phyloP scores from a whole-genome alignment of 495 filamentous ascomycete species.

The Aspergillus incahuasiensis region DNA sequence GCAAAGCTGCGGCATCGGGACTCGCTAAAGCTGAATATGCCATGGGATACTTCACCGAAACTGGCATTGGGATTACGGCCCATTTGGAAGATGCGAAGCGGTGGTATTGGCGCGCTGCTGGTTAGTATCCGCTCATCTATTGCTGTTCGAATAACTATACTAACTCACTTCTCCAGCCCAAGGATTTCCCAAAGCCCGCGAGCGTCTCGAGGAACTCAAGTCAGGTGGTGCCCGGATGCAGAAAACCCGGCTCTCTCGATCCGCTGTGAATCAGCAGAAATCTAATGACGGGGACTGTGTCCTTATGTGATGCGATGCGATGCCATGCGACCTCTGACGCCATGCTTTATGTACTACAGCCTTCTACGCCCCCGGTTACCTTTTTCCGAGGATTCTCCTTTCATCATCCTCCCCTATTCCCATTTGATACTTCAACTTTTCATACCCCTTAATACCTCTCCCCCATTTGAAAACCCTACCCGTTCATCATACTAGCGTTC shows the following conservation, averaged over 20 bases:
- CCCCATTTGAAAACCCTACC: too few species aligned
- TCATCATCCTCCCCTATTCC: background rate
- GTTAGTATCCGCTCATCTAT: constrained; percentile 55
- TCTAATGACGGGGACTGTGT: constrained; percentile 79
- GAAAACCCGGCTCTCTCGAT: constrained; percentile 78
- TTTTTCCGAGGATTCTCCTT: background rate
- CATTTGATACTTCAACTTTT: background rate
- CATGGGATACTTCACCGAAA: constrained; percentile 96
- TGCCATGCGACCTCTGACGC: constrained; percentile 9
- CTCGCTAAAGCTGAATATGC: constrained; percentile 93
- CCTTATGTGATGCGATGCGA: constrained; percentile 31
- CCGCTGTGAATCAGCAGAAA: constrained; percentile 76
- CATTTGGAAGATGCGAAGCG: constrained; percentile 92
- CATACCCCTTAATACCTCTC: background rate
- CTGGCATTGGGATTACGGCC: constrained; percentile 81
- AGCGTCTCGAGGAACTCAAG: constrained; percentile 89
- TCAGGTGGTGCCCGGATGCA: constrained; percentile 63
- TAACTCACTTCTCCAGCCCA: constrained; percentile 56
- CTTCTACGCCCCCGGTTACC: background rate
- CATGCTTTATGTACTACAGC: background rate
- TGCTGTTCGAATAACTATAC: background rate
- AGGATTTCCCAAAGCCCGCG: constrained; percentile 86
- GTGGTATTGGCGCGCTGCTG: constrained; percentile 97
- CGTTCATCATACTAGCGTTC: constrained; percentile 1
- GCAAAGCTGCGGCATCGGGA: constrained; percentile 82